A percentile compares a stretch with the other conserved stretches of the same genome.
Evolutionary conservation across 2,329 filamentous ascomycete genomes (phyloP).

Genomic region (Colletotrichum sp.): DNA sequence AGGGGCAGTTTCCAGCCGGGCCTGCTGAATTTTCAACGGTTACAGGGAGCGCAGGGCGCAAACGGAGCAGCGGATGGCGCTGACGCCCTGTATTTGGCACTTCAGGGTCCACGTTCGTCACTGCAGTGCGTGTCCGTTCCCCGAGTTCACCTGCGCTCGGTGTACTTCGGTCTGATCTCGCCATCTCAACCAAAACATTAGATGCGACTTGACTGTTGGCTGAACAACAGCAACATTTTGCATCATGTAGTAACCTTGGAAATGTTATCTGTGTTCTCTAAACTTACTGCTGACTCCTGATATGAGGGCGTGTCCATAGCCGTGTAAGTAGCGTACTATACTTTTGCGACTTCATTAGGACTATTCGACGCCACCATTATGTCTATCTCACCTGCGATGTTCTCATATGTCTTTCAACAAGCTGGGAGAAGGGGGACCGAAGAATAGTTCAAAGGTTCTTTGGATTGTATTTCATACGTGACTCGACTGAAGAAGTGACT

Average conservation of each 20-base stretch:
- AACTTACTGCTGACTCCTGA: neutral
- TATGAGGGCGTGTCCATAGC: fast-evolving
- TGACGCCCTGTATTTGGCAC: neutral
- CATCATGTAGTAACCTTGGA: neutral
- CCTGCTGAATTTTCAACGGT: neutral
- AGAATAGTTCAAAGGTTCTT: fast-evolving
- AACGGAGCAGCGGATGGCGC: neutral
- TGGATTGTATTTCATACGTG: fast-evolving
- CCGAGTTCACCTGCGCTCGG: neutral
- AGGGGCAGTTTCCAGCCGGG: neutral
- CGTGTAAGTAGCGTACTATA: neutral
- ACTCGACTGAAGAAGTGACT: neutral
- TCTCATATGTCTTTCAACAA: too few relatives aligned
- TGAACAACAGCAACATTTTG: neutral
- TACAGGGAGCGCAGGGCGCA: neutral
- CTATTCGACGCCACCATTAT: too few relatives aligned
- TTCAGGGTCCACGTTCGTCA: neutral
- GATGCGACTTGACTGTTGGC: neutral
- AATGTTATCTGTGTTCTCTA: too few relatives aligned
- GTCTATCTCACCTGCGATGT: too few relatives aligned
- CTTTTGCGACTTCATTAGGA: too few relatives aligned
- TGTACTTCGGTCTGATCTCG: neutral
- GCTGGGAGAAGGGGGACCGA: too few relatives aligned
- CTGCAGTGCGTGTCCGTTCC: neutral
- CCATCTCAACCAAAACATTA: neutral